Evolutionary conservation across 202 grass and related monocot species (phyloP), one percentile per base, ranked within the genome.

Genomic region (Dendrocalamus latiflorus): DNA sequence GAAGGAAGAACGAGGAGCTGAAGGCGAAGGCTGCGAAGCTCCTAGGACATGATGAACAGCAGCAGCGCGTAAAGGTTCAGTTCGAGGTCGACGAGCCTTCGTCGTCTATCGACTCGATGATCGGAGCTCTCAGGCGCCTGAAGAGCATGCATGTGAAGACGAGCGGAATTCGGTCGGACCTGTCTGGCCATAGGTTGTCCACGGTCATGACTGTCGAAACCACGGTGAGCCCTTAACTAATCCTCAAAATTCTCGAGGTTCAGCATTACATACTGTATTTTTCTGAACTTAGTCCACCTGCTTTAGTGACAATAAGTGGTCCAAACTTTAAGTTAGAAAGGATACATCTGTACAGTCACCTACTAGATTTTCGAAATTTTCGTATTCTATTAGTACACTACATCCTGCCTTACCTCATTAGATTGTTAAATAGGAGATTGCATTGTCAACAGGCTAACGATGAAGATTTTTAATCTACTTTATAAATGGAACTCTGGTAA

Each of bases 31-130:
- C 26, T 28, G 26, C 26, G 26, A 82, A 30, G 65, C 89, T 98
- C 74, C 41, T 92, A 1, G 91, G 90, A 5, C 88, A 82, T 44
- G 65, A 94, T 73, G 75, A 69, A 37, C 14, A 78, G 22, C 83
- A 75, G 21, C 88, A 83, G 26, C 62, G 76, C 73, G 72, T 82
- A 6, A 89, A 81, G 68, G 65, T 98, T 11, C 89, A 90, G 54
- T 92, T 95, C 69, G 78, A 89, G 77, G 91, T 91, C 1, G 87
- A 86, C 12, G 85, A 90, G 61, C 90, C 87, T 0, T 82, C 87
- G 15, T 93, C 91, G 1, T 74, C 89, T 20, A 3, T 95, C 28
- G 89, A 93, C 74, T 95, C 92, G 42, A 87, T 98, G 93, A 93
- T 95, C 62, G 89, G 68, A 0, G 95, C 89, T 1, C 93, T 98